Base-by-base conservation (phyloP, 2,329 filamentous ascomycete species). In the Epicoccum nigrum region DNA sequence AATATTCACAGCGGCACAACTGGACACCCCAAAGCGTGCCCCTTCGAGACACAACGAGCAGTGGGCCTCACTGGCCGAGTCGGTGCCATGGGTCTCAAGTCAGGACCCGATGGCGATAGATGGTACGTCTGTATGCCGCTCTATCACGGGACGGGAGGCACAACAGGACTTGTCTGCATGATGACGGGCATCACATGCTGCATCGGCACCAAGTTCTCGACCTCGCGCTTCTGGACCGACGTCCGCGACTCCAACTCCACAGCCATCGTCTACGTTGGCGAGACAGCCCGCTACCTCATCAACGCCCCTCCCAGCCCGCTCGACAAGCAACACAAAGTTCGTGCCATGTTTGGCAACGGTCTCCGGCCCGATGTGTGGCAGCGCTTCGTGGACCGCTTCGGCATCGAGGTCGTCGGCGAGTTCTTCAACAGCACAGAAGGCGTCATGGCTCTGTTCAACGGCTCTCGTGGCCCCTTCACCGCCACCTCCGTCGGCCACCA, bases 371-470 rank as follows among this genome's bases (percentile, higher is more conserved):
- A 90, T 60, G 83, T 89, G 1, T 90, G 86, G 86, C 71, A 78
- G 23, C 77, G 79, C 17, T 89, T 89, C 69, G 74, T 81, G 32
- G 81, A 86, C 39, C 79, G 86, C 11, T 88, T 88, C 65, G 81
- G 80, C 43, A 81, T 89, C 58, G 72, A 79, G 11, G 79, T 82
- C 21, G 83, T 92, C 2, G 77, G 76, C 54, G 89, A 92, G 70
- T 91, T 92, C 74, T 92, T 90, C 78, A 89, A 87, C 68, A 88
- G 86, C 51, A 89, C 86, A 1, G 89, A 92, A 71, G 87, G 88
- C 23, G 79, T 90, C 41, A 81, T 92, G 61, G 70, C 72, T 0
- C 74, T 91, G 8, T 71, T 84, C 47, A 89, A 88, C 63, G 70
- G 79, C 17, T 82, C 81, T 45, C 76, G 79, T 11, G 73, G 87